Conservation (phyloP, 2,329 filamentous ascomycete species). For the Pseudocercospora fijiensis region DNA sequence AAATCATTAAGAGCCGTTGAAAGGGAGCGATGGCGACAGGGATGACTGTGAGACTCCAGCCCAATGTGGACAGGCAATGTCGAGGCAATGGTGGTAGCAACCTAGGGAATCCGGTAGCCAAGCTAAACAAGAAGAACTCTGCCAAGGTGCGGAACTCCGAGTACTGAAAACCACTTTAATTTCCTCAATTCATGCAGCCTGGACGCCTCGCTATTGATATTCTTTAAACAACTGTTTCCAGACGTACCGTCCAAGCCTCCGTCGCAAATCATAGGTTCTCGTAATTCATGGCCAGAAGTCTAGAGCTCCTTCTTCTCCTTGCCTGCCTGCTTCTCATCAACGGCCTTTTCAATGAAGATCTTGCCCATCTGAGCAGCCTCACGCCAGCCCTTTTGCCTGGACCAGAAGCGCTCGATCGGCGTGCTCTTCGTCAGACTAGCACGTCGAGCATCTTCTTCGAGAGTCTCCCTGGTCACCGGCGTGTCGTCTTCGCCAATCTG, state of each 20-base stretch:
- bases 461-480: conserved; percentile 62
- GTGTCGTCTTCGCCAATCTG: conserved; percentile 50
- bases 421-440: conserved; percentile 44
- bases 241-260: neutral
- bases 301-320: conserved; percentile 39
- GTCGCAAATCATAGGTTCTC: neutral
- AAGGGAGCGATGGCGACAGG: neutral
- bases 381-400: conserved; percentile 49
- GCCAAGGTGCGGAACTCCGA: neutral
- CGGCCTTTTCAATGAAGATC: conserved; percentile 49
- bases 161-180: neutral
- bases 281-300: neutral
- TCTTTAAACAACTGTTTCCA: neutral
- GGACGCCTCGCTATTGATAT: neutral
- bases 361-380: conserved; percentile 54
- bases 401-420: conserved; percentile 55
- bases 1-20: neutral
- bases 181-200: neutral
- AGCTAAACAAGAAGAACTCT: neutral
- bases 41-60: neutral
- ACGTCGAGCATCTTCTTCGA: conserved; percentile 59
- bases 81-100: neutral
- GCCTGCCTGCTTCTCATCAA: conserved; percentile 25
- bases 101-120: neutral
- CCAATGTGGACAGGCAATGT: neutral